phyloP scores from a whole-genome alignment of 192 early-diverging fungal genomes.

The Jimgerdemannia flammicorona region DNA sequence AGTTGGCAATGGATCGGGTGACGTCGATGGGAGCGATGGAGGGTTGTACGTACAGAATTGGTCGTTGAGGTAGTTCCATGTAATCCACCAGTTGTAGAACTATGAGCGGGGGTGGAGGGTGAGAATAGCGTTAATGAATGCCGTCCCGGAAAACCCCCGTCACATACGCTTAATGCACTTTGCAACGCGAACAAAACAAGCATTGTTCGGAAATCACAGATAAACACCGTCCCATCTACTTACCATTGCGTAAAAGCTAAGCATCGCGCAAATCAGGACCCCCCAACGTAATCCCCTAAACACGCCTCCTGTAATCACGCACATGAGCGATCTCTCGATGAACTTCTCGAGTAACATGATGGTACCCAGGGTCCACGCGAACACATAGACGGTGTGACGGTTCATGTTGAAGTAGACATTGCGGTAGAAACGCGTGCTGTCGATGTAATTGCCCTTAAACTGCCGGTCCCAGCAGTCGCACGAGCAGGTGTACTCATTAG shows the following conservation, averaged over 20 bases:
- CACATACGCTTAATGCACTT: too few relatives aligned
- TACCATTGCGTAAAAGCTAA: conserved; percentile 6
- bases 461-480: conserved; percentile 20
- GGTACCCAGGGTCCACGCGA: conserved; percentile 9
- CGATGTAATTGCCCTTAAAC: conserved; percentile 13
- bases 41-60: not conserved
- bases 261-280: not conserved
- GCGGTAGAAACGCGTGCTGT: not conserved
- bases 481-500: not conserved
- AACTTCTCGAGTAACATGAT: conserved; percentile 7
- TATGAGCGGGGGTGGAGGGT: not conserved
- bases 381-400: not conserved
- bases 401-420: conserved; percentile 18
- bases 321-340: not conserved
- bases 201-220: not conserved
- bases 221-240: not conserved
- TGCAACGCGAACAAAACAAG: too few relatives aligned
- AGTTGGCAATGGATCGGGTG: too few relatives aligned
- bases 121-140: not conserved
- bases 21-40: not conserved
- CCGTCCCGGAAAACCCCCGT: too few relatives aligned
- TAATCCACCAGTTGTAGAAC: conserved; percentile 17
- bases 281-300: not conserved
- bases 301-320: not conserved
- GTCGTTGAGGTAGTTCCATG: conserved; percentile 17